Conservation (phyloP, 257 asterid genomes). For the Ehretia macrophylla region DNA sequence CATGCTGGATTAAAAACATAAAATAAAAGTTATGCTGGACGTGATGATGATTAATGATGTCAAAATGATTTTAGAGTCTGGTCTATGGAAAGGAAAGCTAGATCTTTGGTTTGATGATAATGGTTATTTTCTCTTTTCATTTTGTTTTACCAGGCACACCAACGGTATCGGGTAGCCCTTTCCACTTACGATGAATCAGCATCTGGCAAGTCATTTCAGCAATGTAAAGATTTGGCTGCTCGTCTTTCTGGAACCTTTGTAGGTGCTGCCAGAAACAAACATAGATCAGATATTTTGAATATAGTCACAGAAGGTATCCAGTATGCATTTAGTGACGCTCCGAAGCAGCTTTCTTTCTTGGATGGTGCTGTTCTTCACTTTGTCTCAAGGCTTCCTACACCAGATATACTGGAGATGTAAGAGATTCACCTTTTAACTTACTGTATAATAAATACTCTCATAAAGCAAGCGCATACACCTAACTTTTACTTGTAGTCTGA, state of each 20-base stretch:
- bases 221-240: constrained; percentile 80
- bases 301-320: constrained; percentile 70
- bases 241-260: constrained; percentile 73
- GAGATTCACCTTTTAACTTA: constrained; percentile 24
- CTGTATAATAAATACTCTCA: background rate
- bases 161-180: constrained; percentile 44
- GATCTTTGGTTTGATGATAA: background rate
- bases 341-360: constrained; percentile 81
- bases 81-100: background rate
- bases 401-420: constrained; percentile 83
- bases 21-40: no score
- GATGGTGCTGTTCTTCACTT: constrained; percentile 77
- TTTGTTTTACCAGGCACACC: constrained; percentile 53
- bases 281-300: constrained; percentile 58
- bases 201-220: constrained; percentile 60
- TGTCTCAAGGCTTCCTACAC: constrained; percentile 72
- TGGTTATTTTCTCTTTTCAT: constrained; percentile 9
- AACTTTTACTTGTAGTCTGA: constrained; percentile 36
- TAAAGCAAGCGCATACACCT: constrained; percentile 1
- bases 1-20: no score
- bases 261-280: constrained; percentile 81
- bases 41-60: no score
- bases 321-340: constrained; percentile 79
- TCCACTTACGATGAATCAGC: constrained; percentile 45
- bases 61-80: background rate